A percentile compares a stretch with the other conserved stretches of the same genome.
These are phyloP conservation scores for Fonsecaea erecta DNA, from an alignment of 2,329 filamentous ascomycete species.

Conservation along the genomic window DNA sequence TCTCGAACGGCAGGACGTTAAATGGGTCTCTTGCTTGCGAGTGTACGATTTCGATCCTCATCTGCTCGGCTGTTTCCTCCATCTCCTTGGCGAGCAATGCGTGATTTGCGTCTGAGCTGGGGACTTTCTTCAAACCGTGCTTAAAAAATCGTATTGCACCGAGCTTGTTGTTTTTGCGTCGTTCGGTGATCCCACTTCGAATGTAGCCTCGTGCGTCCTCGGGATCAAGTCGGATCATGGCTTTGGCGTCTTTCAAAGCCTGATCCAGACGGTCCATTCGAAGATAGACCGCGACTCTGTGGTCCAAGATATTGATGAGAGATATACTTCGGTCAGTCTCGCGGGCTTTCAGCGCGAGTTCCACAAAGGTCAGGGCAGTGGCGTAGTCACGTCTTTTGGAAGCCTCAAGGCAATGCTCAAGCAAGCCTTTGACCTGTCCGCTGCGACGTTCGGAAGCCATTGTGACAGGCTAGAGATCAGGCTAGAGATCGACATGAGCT, in stretches of 20 bases:
- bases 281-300: slow-evolving; percentile 42
- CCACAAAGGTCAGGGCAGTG: slow-evolving; percentile 16
- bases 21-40: slow-evolving; percentile 54
- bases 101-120: slow-evolving; percentile 41
- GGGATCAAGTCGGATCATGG: slow-evolving; percentile 58
- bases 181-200: slow-evolving; percentile 56
- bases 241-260: slow-evolving; percentile 62
- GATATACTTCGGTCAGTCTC: slow-evolving; percentile 7
- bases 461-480: neutral
- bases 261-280: slow-evolving; percentile 57
- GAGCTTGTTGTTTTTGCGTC: slow-evolving; percentile 55
- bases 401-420: slow-evolving; percentile 22
- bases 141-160: slow-evolving; percentile 62
- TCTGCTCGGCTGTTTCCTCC: slow-evolving; percentile 51
- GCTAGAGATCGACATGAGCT: neutral
- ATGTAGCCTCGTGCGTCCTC: slow-evolving; percentile 63
- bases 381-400: slow-evolving; percentile 23
- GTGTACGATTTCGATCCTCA: slow-evolving; percentile 42
- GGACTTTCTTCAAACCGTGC: slow-evolving; percentile 60
- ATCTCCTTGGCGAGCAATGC: slow-evolving; percentile 23
- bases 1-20: slow-evolving; percentile 58
- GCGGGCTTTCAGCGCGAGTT: slow-evolving; percentile 16
- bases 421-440: neutral
- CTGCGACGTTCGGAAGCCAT: slow-evolving; percentile 1
- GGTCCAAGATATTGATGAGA: slow-evolving; percentile 38